Evolutionary conservation across 169 alveolate species (phyloP).

Genomic region (Plasmodium knowlesi): DNA sequence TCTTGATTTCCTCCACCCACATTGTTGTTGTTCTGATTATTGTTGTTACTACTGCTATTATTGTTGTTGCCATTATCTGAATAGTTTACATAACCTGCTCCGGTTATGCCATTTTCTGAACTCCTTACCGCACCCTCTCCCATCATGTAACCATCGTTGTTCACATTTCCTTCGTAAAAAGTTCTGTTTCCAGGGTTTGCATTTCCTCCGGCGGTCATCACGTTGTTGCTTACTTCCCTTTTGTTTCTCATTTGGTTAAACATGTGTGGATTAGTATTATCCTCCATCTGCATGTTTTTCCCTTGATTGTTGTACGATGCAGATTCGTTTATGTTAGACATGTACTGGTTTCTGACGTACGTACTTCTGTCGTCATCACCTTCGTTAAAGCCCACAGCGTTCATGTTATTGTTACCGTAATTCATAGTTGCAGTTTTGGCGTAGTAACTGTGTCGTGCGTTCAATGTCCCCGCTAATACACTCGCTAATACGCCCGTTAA

Average conservation of each 20-base stretch:
- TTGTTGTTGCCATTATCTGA: slow-evolving; percentile 4
- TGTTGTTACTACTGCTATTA: background rate
- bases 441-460: background rate
- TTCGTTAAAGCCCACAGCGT: background rate
- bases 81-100: slow-evolving; percentile 11
- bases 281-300: background rate
- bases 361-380: slow-evolving; percentile 27
- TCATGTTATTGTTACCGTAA: slow-evolving; percentile 23
- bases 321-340: slow-evolving; percentile 17
- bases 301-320: slow-evolving; percentile 9
- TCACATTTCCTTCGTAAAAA: slow-evolving; percentile 2
- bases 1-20: background rate
- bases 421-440: slow-evolving; percentile 19
- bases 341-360: slow-evolving; percentile 27
- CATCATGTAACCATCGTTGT: background rate
- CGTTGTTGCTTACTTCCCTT: slow-evolving; percentile 29
- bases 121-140: slow-evolving; percentile 1
- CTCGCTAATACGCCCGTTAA: no score
- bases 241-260: slow-evolving; percentile 46
- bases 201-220: background rate
- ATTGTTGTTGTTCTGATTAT: background rate
- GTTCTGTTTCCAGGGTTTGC: background rate
- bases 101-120: background rate
- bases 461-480: background rate
- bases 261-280: slow-evolving; percentile 5